A percentile compares a stretch with the other conserved stretches of the same genome.
Evolutionary conservation across 1,139 yeast species (phyloP).

Genomic region (Pichia sp.): DNA sequence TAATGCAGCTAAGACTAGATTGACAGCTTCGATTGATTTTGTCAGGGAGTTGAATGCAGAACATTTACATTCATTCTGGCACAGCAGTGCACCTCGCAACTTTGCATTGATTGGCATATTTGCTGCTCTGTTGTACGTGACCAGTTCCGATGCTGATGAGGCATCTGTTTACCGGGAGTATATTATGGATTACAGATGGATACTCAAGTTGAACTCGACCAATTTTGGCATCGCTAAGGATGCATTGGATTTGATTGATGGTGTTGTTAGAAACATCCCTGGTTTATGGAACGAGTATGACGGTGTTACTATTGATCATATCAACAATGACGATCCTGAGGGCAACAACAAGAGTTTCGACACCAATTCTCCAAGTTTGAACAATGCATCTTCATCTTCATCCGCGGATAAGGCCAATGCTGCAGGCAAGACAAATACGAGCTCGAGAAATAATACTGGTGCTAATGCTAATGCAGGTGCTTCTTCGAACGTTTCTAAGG

Average conservation of each 20-base stretch:
- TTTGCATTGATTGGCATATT: conserved; percentile 83
- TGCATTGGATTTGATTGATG: conserved; percentile 67
- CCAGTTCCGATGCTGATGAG: conserved; percentile 61
- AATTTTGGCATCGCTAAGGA: conserved; percentile 74
- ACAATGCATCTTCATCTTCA: too few relatives aligned
- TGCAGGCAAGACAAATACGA: neutral
- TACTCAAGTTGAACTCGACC: conserved; percentile 66
- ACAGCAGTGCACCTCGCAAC: conserved; percentile 72
- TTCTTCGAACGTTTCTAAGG: neutral
- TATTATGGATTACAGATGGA: conserved; percentile 73
- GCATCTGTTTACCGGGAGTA: conserved; percentile 62
- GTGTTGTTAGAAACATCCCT: conserved; percentile 63
- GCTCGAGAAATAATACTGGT: neutral
- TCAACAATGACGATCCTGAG: neutral
- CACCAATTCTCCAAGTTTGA: neutral
- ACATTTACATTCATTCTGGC: conserved; percentile 88
- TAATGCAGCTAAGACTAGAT: conserved; percentile 77
- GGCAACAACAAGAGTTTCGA: neutral
- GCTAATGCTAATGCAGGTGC: neutral
- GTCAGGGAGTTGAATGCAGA: conserved; percentile 74
- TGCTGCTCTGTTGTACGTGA: conserved; percentile 72
- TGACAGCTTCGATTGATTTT: conserved; percentile 79
- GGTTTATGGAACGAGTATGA: conserved; percentile 44
- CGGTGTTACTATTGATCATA: conserved; percentile 5
- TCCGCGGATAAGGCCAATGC: neutral